These are phyloP conservation scores for Emmonsiellopsis sp. DNA, from an alignment of 2,329 filamentous ascomycete genomes.

Conservation along the genomic window DNA sequence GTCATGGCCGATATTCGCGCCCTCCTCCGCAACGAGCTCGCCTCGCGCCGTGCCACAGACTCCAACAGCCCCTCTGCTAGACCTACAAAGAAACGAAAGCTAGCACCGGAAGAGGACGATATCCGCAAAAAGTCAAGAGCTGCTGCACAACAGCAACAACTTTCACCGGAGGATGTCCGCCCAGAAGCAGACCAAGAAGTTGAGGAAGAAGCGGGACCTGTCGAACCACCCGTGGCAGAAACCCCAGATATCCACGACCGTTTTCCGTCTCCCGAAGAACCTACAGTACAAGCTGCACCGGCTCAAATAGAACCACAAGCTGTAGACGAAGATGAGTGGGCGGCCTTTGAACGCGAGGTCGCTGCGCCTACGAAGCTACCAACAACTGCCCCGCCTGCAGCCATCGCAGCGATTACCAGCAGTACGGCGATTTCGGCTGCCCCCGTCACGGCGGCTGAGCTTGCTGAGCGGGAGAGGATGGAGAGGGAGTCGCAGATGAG, in stretches of 20 bases:
- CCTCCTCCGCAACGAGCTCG: constrained; percentile 68
- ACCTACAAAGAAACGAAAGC: constrained; percentile 48
- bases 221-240: constrained; percentile 5
- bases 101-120: constrained; percentile 31
- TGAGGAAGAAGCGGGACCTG: neutral
- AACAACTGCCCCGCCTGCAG: constrained; percentile 23
- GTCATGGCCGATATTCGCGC: constrained; percentile 71
- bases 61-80: constrained; percentile 39
- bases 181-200: constrained; percentile 8
- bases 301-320: constrained; percentile 5
- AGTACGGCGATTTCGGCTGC: constrained; percentile 60
- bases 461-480: constrained; percentile 47
- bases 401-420: constrained; percentile 17
- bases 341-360: constrained; percentile 78
- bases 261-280: neutral
- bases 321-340: constrained; percentile 73
- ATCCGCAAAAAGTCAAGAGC: constrained; percentile 38
- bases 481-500: constrained; percentile 33
- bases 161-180: constrained; percentile 18
- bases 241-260: neutral
- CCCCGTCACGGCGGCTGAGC: constrained; percentile 55
- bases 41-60: constrained; percentile 62
- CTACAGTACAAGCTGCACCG: neutral
- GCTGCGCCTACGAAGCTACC: constrained; percentile 37
- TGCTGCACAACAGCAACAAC: constrained; percentile 23